These are phyloP conservation scores for Diddensiella transvaalensis DNA, from an alignment of 805 yeast genomes.

Conservation along the genomic window DNA sequence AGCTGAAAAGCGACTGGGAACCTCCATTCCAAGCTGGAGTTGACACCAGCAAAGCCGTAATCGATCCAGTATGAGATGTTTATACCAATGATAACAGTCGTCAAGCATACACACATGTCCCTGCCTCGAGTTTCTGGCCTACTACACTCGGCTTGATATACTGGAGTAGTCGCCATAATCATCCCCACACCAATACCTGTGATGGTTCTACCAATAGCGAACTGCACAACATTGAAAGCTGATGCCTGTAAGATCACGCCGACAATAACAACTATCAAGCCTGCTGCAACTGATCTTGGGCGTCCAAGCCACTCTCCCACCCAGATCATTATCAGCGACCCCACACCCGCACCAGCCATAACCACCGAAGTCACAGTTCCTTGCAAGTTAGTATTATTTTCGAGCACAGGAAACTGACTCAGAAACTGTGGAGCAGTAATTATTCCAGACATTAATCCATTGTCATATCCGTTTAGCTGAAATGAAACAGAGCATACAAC, in stretches of 20 bases:
- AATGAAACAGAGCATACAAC: slow-evolving; percentile 10
- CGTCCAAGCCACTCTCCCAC: slow-evolving; percentile 63
- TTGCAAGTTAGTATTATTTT: slow-evolving; percentile 6
- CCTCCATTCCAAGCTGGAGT: slow-evolving; percentile 9
- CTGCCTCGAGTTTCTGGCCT: background rate
- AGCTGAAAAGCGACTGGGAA: slow-evolving; percentile 61
- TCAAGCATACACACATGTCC: slow-evolving; percentile 5
- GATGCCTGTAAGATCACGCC: slow-evolving; percentile 58
- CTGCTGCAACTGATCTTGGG: slow-evolving; percentile 54
- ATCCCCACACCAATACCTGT: slow-evolving; percentile 12
- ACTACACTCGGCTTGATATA: slow-evolving; percentile 6
- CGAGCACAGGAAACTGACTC: slow-evolving; percentile 4
- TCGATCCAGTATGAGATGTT: slow-evolving; percentile 16
- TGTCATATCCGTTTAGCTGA: slow-evolving; percentile 60
- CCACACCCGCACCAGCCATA: slow-evolving; percentile 32
- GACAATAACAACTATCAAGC: slow-evolving; percentile 49
- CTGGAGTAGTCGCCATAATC: slow-evolving; percentile 12
- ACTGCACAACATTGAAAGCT: slow-evolving; percentile 40
- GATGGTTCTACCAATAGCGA: slow-evolving; percentile 5
- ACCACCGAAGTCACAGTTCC: slow-evolving; percentile 9
- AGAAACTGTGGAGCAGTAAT: slow-evolving; percentile 46
- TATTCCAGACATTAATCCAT: slow-evolving; percentile 75
- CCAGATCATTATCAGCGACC: slow-evolving; percentile 57
- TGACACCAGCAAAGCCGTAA: slow-evolving; percentile 12
- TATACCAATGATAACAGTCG: slow-evolving; percentile 12